Evolutionary conservation across 2,329 filamentous ascomycete species (phyloP).

Genomic region (Zymoseptoria ardabiliae): DNA sequence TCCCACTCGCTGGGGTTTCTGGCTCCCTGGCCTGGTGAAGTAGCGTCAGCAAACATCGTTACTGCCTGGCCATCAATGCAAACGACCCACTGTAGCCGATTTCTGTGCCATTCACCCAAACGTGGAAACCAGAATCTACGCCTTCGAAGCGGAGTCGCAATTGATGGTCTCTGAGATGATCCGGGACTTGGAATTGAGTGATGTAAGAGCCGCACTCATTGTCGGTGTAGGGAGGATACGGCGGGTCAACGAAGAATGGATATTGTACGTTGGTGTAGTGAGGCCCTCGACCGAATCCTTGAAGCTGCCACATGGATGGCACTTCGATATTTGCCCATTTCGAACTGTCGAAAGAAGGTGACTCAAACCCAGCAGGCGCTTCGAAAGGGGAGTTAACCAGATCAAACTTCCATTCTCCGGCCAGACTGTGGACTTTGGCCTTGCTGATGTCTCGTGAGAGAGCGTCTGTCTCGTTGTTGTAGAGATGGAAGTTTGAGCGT

Average conservation of each 20-base stretch:
- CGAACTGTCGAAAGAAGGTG: constrained; percentile 29
- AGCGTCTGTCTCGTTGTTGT: constrained; percentile 43
- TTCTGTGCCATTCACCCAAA: constrained; percentile 58
- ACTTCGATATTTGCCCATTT: constrained; percentile 50
- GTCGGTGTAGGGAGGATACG: constrained; percentile 49
- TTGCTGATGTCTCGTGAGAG: constrained; percentile 34
- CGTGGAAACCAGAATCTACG: constrained; percentile 63
- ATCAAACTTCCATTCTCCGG: constrained; percentile 35
- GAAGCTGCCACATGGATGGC: constrained; percentile 56
- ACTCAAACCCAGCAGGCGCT: constrained; percentile 31
- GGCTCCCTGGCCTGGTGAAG: constrained; percentile 46
- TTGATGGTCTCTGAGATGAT: constrained; percentile 41
- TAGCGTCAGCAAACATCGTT: too few relatives aligned
- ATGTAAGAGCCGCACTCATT: constrained; percentile 61
- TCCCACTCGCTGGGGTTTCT: constrained; percentile 66
- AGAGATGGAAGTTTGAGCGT: constrained; percentile 51
- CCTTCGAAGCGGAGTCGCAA: constrained; percentile 62
- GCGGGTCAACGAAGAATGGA: constrained; percentile 53
- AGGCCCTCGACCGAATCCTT: constrained; percentile 56
- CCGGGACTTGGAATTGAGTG: constrained; percentile 48
- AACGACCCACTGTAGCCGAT: constrained; percentile 51
- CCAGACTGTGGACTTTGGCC: constrained; percentile 26
- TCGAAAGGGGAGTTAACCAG: constrained; percentile 31
- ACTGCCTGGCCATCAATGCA: too few relatives aligned
- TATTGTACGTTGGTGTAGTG: constrained; percentile 64